Evolutionary conservation across 371 early-diverging fungal species (phyloP).

Genomic region (Lichtheimia hyalospora): DNA sequence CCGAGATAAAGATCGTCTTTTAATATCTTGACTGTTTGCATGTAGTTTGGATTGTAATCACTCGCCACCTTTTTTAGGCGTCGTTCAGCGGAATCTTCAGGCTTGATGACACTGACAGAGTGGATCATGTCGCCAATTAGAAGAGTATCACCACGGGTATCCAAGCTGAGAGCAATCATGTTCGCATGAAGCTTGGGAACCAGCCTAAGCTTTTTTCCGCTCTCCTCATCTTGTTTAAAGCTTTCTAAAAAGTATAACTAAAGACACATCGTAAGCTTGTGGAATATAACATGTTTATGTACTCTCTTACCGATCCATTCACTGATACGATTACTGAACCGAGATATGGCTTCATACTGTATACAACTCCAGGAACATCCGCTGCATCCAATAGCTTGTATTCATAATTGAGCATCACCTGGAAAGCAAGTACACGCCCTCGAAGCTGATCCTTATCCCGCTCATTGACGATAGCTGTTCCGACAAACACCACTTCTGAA

Average conservation of each 20-base stretch:
- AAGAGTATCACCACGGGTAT: constrained; percentile 67
- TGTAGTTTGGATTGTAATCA: constrained; percentile 68
- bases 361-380: constrained; percentile 50
- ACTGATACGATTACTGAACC: constrained; percentile 49
- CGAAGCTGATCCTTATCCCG: constrained; percentile 46
- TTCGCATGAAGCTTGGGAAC: constrained; percentile 53
- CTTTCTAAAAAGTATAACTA: constrained; percentile 41
- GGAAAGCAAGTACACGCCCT: constrained; percentile 63
- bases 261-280: neutral
- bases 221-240: constrained; percentile 23
- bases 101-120: constrained; percentile 65
- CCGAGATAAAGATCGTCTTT: constrained; percentile 65
- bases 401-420: constrained; percentile 30
- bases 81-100: constrained; percentile 35
- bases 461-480: constrained; percentile 52
- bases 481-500: constrained; percentile 49
- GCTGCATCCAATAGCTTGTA: constrained; percentile 40
- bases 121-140: constrained; percentile 89
- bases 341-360: constrained; percentile 40
- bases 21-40: constrained; percentile 65
- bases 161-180: constrained; percentile 56
- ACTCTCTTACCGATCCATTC: constrained; percentile 51
- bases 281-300: neutral
- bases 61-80: constrained; percentile 59
- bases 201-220: constrained; percentile 24